Evolutionary conservation across 495 filamentous ascomycete genomes (phyloP), one percentile per base, ranked within the genome.

Genomic region (Thermothielavioides terrestris): DNA sequence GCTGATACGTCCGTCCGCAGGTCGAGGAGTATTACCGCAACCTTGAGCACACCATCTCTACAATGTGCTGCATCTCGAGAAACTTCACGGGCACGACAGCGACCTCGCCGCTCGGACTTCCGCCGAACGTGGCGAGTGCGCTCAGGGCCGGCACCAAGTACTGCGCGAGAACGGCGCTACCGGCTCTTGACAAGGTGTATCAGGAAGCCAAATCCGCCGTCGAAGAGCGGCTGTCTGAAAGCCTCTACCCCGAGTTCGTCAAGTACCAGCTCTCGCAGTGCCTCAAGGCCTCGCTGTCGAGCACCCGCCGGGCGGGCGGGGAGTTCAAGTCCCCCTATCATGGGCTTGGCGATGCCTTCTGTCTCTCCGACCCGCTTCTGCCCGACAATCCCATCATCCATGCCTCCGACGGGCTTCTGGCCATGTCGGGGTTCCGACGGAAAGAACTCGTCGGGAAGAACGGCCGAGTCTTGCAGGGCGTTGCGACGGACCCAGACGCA

Each of bases 191-290:
- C 41, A 53, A 47, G 17, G 57, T 78, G 18, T 78, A 77, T 49
- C 46, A 51, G 18, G 68, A 74, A 8, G 69, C 76, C 10, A 70
- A 68, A 47, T 37, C 53, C 1, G 52, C 68, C 6, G 64, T 75
- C 28, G 71, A 78, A 51, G 57, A 63, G 17, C 65, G 72, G 3
- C 47, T 79, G 21, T 59, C 67, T 17, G 60, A 57, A 11, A 61
- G 63, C 4, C 61, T 79, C 20, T 79, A 77, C 51, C 74, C 74
- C 8, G 67, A 71, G 18, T 79, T 75, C 39, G 67, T 79, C 35
- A 68, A 64, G 28, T 49, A 57, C 38, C 68, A 70, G 47, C 59
- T 70, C 1, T 31, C 55, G 0, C 55, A 61, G 22, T 55, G 59
- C 36, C 46, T 63, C 27, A 55, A 25, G n/a, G 42, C 49, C 31